Evolutionary conservation across 1,284 basidiomycete genomes (phyloP), one percentile per base, ranked within the genome.

Genomic region (Pseudozyma sp.): DNA sequence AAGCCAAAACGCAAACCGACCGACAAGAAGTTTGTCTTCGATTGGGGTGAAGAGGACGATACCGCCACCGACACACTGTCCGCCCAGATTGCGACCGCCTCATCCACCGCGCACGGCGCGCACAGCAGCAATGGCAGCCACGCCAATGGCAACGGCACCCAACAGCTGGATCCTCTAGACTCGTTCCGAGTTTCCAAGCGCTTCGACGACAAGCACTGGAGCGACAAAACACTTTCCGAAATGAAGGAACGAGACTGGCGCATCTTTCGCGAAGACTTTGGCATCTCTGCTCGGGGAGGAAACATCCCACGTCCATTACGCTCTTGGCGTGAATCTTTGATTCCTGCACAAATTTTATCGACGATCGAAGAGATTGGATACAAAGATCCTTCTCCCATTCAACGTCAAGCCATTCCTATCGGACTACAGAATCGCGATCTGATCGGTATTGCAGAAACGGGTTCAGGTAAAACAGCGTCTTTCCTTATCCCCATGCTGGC

Each of bases 231-330:
- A 1, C 87, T 99, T 36, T 86, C 88, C 2, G 94, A 98, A 86
- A 98, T 99, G 97, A 93, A 92, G 83, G 97, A 98, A 80, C 89
- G 96, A 61, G 96, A 99, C 85, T 99, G 96, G 96, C 90, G 96
- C 80, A 99, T 99, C 85, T 99, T 99, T 87, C 89, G 95, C 71
- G 96, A 99, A 86, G 96, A 99, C 86, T 99, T 97, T 87, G 95
- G 91, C 80, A 99, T 99, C 71, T 91, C 93, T 56, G 92, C 94
- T 4, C 87, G 95, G 85, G 94, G 47, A 84, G 96, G 96, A 39
- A 89, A 91, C 71, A 97, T 99, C 63, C 96, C 96, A 6, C 90
- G 93, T 71, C 96, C 96, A 1, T 85, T 99, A 56, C 91, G 96
- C 39, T 92, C 91, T 16, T 99, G 97, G 97, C 85, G 87, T 45